Base-by-base conservation (phyloP, 1,139 yeast species). In the Candida sojae region DNA sequence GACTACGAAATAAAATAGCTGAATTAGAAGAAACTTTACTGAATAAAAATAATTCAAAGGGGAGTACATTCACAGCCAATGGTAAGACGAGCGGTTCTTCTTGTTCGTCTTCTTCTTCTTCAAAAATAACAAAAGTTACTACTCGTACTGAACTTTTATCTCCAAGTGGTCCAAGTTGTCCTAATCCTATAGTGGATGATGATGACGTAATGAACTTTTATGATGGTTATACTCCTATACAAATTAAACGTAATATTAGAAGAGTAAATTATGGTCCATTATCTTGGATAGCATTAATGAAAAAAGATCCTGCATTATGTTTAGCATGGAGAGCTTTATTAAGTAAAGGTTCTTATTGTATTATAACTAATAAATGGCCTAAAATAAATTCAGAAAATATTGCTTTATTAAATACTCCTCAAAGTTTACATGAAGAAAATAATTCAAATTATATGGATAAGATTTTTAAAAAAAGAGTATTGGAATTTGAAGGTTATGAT, bases 211-310 rank as follows among this genome's bases (percentile, higher is more conserved):
- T 77, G 42, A 70, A 75, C 50, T 73, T 79, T 47, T 76, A 66
- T 56, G 75, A 68, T 31, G 73, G 73, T 5, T 75, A 71, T 51
- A 60, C 73, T 8, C 68, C 82, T 0, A 62, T 78, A 31, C 69
- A 71, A 49, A 59, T 67, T 6, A 67, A 71, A 37, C 72, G n/a
- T 3, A 47, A 67, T 43, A 53, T 53, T 37, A 59, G 76, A 40
- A 59, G 76, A 44, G 62, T 73, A 30, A 75, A 74, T 47, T 73
- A 71, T 57, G 83, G 83, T 0, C 82, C 83, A 0, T 69, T 78
- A 46, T 61, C 81, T 0, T 77, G 82, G 80, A 58, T 75, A 1
- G 68, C 82, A 0, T 46, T 77, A 23, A 64, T 80, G 63, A 72
- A 73, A 49, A 73, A 73, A 48, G 88, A 83, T 57, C 70, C 69